Evolutionary conservation across 2,329 filamentous ascomycete genomes (phyloP).

Genomic region (Aspergillus brasiliensis): DNA sequence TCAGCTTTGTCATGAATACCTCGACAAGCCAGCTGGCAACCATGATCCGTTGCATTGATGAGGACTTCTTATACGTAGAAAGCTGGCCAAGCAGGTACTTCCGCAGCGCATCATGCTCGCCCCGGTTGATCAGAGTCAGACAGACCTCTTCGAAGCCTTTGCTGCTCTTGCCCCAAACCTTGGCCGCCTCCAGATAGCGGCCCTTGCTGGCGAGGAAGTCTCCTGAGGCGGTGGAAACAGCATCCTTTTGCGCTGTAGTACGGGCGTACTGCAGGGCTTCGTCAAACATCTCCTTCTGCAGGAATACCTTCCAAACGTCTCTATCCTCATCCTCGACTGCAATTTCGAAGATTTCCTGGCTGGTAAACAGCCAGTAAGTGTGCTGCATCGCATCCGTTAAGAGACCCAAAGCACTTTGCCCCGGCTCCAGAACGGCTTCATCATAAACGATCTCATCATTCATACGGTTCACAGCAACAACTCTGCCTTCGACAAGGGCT

Average conservation of each 20-base stretch:
- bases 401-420: slow-evolving; percentile 78
- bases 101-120: slow-evolving; percentile 84
- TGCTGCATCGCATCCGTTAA: slow-evolving; percentile 91
- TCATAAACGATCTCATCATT: slow-evolving; percentile 86
- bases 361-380: slow-evolving; percentile 95
- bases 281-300: slow-evolving; percentile 84
- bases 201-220: slow-evolving; percentile 83
- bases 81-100: slow-evolving; percentile 89
- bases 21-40: slow-evolving; percentile 94
- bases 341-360: slow-evolving; percentile 89
- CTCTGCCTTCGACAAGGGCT: slow-evolving; percentile 75
- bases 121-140: slow-evolving; percentile 83
- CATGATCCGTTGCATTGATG: slow-evolving; percentile 92
- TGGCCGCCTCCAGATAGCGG: slow-evolving; percentile 81
- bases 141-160: slow-evolving; percentile 97
- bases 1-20: slow-evolving; percentile 95
- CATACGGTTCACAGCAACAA: slow-evolving; percentile 84
- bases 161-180: slow-evolving; percentile 90
- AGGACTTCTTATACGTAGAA: slow-evolving; percentile 75
- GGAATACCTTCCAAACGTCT: slow-evolving; percentile 93
- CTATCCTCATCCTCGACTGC: slow-evolving; percentile 86
- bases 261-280: slow-evolving; percentile 82
- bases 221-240: slow-evolving; percentile 86
- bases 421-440: slow-evolving; percentile 78
- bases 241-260: slow-evolving; percentile 79